Evolutionary conservation across 768 basidiomycete species (phyloP).

Genomic region (Royoungia palumana): DNA sequence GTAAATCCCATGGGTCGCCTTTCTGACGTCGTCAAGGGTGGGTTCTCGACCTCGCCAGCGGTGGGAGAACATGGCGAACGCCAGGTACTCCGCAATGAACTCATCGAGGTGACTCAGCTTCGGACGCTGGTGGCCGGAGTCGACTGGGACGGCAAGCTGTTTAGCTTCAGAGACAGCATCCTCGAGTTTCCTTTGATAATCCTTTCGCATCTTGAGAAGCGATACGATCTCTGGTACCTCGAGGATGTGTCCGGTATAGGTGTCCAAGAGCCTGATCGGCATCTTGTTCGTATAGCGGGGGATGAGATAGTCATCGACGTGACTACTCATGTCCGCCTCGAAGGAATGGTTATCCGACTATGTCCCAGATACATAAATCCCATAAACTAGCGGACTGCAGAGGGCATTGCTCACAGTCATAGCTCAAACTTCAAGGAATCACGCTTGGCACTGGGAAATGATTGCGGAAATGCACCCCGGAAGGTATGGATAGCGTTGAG

Average conservation of each 20-base stretch:
- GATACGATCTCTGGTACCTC: conserved; percentile 13
- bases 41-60: conserved; percentile 22
- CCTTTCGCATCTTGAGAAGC: conserved; percentile 14
- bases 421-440: background rate
- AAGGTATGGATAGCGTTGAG: too few species aligned
- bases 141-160: background rate
- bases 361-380: background rate
- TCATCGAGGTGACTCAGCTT: conserved; percentile 1
- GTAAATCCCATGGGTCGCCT: conserved; percentile 16
- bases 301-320: conserved; percentile 15
- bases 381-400: background rate
- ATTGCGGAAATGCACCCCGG: too few species aligned
- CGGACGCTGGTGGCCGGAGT: conserved; percentile 1
- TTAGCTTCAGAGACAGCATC: conserved; percentile 4
- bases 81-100: conserved; percentile 21
- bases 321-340: conserved; percentile 8
- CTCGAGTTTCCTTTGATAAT: conserved; percentile 7
- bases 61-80: conserved; percentile 28
- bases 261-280: conserved; percentile 26
- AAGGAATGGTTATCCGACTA: conserved; percentile 7
- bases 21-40: conserved; percentile 15
- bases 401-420: conserved; percentile 7
- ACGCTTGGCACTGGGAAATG: too few species aligned
- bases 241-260: conserved; percentile 25
- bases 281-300: conserved; percentile 13